Evolutionary conservation across 495 filamentous ascomycete genomes (phyloP).

Genomic region (Aspergillus avenaceus): DNA sequence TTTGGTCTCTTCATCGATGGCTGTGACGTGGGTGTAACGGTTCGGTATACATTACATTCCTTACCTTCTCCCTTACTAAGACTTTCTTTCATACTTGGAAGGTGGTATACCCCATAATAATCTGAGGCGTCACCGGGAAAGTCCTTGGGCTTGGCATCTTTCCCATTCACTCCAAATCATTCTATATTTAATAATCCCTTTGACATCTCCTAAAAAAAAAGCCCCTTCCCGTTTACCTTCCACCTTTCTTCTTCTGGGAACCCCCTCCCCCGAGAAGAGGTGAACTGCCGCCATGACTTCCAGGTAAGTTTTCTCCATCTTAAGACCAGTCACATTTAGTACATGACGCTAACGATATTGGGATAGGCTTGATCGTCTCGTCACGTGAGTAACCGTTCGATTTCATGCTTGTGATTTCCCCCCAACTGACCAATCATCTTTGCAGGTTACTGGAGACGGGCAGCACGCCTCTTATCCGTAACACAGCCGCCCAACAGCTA

Average conservation of each 20-base stretch:
- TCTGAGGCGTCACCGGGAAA: conserved; percentile 12
- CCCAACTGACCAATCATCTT: conserved; percentile 29
- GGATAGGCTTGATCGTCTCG: conserved; percentile 79
- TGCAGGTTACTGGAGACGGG: conserved; percentile 88
- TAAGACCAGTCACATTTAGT: conserved; percentile 5
- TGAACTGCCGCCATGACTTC: conserved; percentile 47
- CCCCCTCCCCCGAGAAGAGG: conserved; percentile 2
- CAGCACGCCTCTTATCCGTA: conserved; percentile 88
- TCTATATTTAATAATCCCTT: not conserved
- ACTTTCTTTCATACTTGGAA: conserved; percentile 3
- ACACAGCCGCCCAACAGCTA: conserved; percentile 93
- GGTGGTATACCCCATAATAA: conserved; percentile 4
- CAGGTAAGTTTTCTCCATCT: conserved; percentile 36
- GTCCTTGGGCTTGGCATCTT: conserved; percentile 5
- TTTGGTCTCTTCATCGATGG: conserved; percentile 11
- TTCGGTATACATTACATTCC: conserved; percentile 16
- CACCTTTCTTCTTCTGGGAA: not conserved
- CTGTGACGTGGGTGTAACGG: conserved; percentile 20
- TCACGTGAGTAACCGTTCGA: conserved; percentile 89
- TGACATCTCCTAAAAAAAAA: no score
- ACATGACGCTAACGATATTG: conserved; percentile 33
- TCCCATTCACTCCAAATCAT: conserved; percentile 1
- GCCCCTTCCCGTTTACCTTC: not conserved
- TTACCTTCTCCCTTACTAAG: conserved; percentile 10
- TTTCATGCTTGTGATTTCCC: no score